phyloP scores from a whole-genome alignment of 768 basidiomycete genomes.

The Lactarius indigo region DNA sequence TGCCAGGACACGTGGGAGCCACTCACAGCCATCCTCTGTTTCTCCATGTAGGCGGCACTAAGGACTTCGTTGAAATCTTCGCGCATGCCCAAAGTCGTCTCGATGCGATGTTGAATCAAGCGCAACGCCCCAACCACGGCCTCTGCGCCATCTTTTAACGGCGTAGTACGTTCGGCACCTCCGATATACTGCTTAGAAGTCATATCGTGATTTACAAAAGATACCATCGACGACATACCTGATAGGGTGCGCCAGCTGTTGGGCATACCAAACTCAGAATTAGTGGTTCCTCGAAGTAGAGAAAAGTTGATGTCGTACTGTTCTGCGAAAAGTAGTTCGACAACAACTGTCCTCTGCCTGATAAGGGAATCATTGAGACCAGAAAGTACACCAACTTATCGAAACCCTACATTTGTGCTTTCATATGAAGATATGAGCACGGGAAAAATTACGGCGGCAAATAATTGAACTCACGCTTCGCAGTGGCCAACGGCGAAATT shows the following conservation, averaged over 20 bases:
- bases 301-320: slow-evolving; percentile 41
- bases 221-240: slow-evolving; percentile 40
- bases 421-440: slow-evolving; percentile 10
- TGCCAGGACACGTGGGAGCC: slow-evolving; percentile 20
- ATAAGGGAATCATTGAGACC: not conserved
- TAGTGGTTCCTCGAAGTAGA: slow-evolving; percentile 1
- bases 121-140: slow-evolving; percentile 57
- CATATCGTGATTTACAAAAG: not conserved
- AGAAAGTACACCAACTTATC: not conserved
- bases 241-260: slow-evolving; percentile 76
- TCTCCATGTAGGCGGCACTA: slow-evolving; percentile 80
- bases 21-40: slow-evolving; percentile 75
- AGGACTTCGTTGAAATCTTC: slow-evolving; percentile 72
- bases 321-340: slow-evolving; percentile 88
- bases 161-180: slow-evolving; percentile 67
- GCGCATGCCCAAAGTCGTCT: slow-evolving; percentile 39
- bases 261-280: slow-evolving; percentile 7
- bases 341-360: slow-evolving; percentile 66
- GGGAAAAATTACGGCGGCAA: not conserved
- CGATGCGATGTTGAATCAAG: slow-evolving; percentile 55
- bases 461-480: slow-evolving; percentile 46
- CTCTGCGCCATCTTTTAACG: slow-evolving; percentile 54
- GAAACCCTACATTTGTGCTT: slow-evolving; percentile 65
- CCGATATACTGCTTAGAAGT: slow-evolving; percentile 60
- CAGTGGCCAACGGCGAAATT: slow-evolving; percentile 71